phyloP scores from a whole-genome alignment of 805 yeast genomes.

The Ogataea siamensis region DNA sequence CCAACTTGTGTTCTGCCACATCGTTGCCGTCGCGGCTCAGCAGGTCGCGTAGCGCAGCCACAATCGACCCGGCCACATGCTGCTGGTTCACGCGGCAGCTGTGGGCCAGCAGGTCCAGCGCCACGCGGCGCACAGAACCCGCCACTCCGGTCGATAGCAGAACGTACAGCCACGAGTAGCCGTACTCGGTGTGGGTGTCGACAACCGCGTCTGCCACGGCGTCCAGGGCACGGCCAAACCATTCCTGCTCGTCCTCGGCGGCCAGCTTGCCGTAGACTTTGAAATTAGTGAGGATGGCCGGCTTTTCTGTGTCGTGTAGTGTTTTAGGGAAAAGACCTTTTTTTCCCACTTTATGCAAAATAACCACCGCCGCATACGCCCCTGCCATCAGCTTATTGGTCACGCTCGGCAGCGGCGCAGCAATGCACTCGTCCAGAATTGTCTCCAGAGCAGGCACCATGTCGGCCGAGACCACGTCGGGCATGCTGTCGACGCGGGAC shows the following conservation, averaged over 20 bases:
- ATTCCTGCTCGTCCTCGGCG: conserved; percentile 43
- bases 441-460: conserved; percentile 28
- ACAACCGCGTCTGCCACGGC: conserved; percentile 29
- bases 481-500: conserved; percentile 15
- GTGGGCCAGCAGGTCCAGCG: conserved; percentile 33
- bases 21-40: conserved; percentile 16
- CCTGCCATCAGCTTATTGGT: conserved; percentile 51
- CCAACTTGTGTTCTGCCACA: conserved; percentile 24
- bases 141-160: conserved; percentile 41
- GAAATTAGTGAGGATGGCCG: conserved; percentile 47
- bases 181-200: conserved; percentile 30
- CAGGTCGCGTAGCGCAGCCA: conserved; percentile 40
- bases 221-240: conserved; percentile 51
- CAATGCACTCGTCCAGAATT: conserved; percentile 43
- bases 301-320: conserved; percentile 39
- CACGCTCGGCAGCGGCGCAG: conserved; percentile 53
- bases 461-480: conserved; percentile 18
- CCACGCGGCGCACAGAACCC: conserved; percentile 35
- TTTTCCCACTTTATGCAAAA: conserved; percentile 23
- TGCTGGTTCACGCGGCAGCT: conserved; percentile 38
- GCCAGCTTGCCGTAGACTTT: conserved; percentile 51
- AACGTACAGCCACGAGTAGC: conserved; percentile 49
- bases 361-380: conserved; percentile 47
- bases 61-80: conserved; percentile 43
- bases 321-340: conserved; percentile 35